Conservation (phyloP, 2,329 filamentous ascomycete genomes). For the Calonectria pseudoreteaudii region DNA sequence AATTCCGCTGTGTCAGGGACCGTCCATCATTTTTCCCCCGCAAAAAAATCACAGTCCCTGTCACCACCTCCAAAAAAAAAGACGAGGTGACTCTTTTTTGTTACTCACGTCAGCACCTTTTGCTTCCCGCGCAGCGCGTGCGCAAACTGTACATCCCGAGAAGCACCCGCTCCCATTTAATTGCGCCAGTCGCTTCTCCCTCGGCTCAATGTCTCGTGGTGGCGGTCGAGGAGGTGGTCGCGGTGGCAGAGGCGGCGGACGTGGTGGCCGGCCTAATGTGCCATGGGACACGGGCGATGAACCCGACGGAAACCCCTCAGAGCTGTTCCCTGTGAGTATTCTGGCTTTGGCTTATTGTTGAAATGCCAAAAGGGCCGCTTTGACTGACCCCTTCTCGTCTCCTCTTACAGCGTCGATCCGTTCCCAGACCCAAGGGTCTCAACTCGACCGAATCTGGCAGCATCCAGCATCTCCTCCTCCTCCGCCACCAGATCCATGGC, state of each 20-base stretch:
- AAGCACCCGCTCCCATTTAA: background rate
- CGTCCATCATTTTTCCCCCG: conserved; percentile 5
- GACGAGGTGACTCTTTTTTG: conserved; percentile 4
- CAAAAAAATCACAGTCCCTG: conserved; percentile 10
- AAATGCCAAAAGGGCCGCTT: background rate
- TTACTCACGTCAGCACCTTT: background rate
- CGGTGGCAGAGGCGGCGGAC: conserved; percentile 61
- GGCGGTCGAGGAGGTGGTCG: conserved; percentile 65
- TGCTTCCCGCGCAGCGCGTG: conserved; percentile 1
- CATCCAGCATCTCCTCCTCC: conserved; percentile 64
- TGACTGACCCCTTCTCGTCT: conserved; percentile 15
- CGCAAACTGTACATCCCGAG: background rate
- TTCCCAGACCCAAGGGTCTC: conserved; percentile 59
- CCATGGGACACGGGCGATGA: conserved; percentile 67
- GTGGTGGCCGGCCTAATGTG: conserved; percentile 59
- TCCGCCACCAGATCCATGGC: conserved; percentile 68
- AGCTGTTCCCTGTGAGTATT: conserved; percentile 66
- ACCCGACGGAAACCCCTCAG: conserved; percentile 67
- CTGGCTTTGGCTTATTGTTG: background rate
- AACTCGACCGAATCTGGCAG: conserved; percentile 58
- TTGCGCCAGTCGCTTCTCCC: background rate
- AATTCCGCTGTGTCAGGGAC: conserved; percentile 23
- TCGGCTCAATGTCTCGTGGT: conserved; percentile 61
- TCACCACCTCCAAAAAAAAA: conserved; percentile 13
- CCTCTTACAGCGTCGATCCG: conserved; percentile 58